Percentiles rank a stretch among this genome's conserved stretches.
phyloP scores from a whole-genome alignment of 208 protist genomes.

The Acanthamoeba comandoni region DNA sequence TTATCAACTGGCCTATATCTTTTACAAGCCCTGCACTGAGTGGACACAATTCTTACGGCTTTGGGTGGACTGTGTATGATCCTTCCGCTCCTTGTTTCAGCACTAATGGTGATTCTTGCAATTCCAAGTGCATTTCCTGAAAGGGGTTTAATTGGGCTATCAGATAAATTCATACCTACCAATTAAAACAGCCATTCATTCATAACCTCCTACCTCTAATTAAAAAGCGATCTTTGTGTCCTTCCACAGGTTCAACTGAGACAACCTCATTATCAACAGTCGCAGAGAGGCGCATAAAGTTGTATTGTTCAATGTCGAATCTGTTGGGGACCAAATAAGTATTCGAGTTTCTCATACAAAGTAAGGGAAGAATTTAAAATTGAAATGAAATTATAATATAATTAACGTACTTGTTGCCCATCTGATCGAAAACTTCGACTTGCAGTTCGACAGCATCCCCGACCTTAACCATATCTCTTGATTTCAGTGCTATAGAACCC shows the following conservation, averaged over 20 bases:
- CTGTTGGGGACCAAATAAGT: too few species aligned
- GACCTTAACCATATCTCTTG: conserved; percentile 37
- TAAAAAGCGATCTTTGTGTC: not conserved
- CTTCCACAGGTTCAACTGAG: conserved; percentile 29
- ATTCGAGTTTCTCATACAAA: conserved; percentile 5
- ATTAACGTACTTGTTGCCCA: conserved; percentile 18
- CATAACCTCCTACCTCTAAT: too few species aligned
- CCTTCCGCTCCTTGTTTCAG: conserved; percentile 24
- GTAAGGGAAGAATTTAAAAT: not conserved
- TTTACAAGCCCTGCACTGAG: too few species aligned
- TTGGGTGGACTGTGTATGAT: conserved; percentile 41
- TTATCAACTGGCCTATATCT: too few species aligned
- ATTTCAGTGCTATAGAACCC: conserved; percentile 31
- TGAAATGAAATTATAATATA: not conserved
- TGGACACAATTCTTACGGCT: not conserved
- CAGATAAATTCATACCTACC: not conserved
- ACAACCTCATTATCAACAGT: conserved; percentile 42
- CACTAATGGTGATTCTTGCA: conserved; percentile 48
- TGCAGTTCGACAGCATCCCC: conserved; percentile 44
- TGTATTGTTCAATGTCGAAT: too few species aligned
- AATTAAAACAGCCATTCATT: too few species aligned
- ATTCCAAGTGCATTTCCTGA: conserved; percentile 8
- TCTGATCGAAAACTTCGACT: conserved; percentile 47
- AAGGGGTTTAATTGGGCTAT: too few species aligned
- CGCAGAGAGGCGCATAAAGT: not conserved